A percentile compares a stretch with the other conserved stretches of the same genome.
Evolutionary conservation across 441 rosid genomes (phyloP).

Genomic region (Manihot esculenta): DNA sequence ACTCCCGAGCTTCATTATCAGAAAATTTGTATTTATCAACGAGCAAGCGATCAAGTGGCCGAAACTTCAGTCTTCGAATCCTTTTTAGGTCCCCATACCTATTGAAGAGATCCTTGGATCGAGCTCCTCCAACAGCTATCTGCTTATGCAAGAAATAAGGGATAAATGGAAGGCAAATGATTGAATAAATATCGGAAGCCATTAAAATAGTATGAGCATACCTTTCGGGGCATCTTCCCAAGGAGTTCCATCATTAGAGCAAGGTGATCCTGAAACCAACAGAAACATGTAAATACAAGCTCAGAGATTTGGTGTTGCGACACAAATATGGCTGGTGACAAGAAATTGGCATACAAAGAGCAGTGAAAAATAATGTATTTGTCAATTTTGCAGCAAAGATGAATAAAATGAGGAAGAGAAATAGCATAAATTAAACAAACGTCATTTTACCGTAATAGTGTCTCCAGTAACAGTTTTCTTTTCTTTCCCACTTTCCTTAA

Average conservation of each 20-base stretch:
- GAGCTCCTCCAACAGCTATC: conserved; percentile 89
- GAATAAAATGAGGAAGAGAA: not conserved
- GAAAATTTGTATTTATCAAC: conserved; percentile 66
- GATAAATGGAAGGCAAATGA: conserved; percentile 1
- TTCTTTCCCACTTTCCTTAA: not conserved
- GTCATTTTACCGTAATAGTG: not conserved
- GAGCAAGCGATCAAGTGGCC: conserved; percentile 75
- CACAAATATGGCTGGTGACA: not conserved
- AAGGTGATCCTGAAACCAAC: conserved; percentile 83
- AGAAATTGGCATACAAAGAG: not conserved
- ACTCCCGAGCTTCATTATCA: conserved; percentile 71
- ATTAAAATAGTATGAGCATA: conserved; percentile 22
- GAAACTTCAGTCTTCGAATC: conserved; percentile 75
- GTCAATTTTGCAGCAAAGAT: not conserved
- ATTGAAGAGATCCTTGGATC: conserved; percentile 82
- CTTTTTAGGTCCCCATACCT: conserved; percentile 94
- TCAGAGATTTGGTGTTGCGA: not conserved
- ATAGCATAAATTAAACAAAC: not conserved
- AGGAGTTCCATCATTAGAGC: conserved; percentile 97
- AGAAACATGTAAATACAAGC: conserved; percentile 13
- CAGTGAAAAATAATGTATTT: not conserved
- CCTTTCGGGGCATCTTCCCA: conserved; percentile 97
- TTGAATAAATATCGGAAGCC: not conserved
- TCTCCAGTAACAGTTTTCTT: not conserved
- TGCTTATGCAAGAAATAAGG: conserved; percentile 33